These are phyloP conservation scores for Melocanna baccifera DNA, from an alignment of 176 grass and related monocot species.

Conservation along the genomic window DNA sequence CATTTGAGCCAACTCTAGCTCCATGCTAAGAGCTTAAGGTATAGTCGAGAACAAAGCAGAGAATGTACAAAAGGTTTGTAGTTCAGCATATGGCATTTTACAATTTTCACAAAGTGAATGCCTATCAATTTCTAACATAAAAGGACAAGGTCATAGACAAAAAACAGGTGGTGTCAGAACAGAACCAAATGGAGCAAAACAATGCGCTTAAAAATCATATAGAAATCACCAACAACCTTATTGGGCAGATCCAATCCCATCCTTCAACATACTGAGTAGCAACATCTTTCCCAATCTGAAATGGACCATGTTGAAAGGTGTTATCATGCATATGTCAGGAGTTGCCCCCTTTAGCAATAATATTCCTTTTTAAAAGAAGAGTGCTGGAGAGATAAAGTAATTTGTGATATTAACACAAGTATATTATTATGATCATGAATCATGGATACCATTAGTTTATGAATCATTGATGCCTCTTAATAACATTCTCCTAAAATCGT, in stretches of 20 bases:
- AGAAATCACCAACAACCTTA: conserved; percentile 52
- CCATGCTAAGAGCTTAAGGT: not conserved
- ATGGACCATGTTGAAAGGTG: conserved; percentile 18
- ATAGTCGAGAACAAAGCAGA: not conserved
- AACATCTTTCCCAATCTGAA: conserved; percentile 96
- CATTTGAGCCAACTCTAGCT: not conserved
- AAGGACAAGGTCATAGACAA: not conserved
- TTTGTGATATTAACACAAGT: not conserved
- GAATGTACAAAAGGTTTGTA: not conserved
- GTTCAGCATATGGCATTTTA: not conserved
- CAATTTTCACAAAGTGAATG: not conserved
- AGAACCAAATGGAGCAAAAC: not conserved
- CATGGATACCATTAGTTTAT: not conserved
- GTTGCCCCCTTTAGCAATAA: not conserved
- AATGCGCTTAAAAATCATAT: conserved; percentile 11
- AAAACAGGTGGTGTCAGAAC: not conserved
- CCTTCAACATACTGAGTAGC: conserved; percentile 97
- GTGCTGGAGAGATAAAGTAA: not conserved
- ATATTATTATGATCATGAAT: not conserved
- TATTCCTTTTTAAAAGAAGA: conserved; percentile 16
- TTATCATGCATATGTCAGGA: not conserved
- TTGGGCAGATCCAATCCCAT: conserved; percentile 98
- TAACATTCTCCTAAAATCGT: not conserved
- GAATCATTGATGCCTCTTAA: not conserved
- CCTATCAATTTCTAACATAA: not conserved